Base-by-base conservation (phyloP, 805 yeast species). In the Wickerhamiella azyma region DNA sequence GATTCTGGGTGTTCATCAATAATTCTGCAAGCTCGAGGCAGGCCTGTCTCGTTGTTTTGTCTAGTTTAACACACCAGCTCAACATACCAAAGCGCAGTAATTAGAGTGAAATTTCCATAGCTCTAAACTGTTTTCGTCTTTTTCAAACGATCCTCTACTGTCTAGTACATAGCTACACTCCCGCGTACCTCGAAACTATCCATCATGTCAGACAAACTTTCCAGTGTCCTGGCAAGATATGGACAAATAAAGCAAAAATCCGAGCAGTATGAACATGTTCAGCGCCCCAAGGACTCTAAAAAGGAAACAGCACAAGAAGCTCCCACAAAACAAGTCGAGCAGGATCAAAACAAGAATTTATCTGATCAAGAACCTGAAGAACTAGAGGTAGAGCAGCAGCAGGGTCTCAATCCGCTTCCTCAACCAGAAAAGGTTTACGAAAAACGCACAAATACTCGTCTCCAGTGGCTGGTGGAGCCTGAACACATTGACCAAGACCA, bases 331-430 rank as follows among this genome's bases (percentile, higher is more conserved):
- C 14, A 30, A 16, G 14, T 16, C 11, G 16, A 30, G 14, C n/a
- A 18, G 14, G n/a, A 37, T 8, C 14, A 37, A 2, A 4, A 4
- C 24, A 7, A 21, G 24, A 7, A 21, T 21, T 5, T 5, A 5
- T 21, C 24, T 21, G 24, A 21, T 21, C 24, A 21, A 21, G 24
- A 30, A n/a, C 33, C 33, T 2, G 5, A 30, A 30, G 16, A 30
- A 13, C 16, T 3, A 3, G 33, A 30, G 33, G 14, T n/a, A 30
- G 16, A 30, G 14, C n/a, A 18, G 14, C 17, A 37, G 29, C 14
- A 37, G 2, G 66, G 58, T 8, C 51, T 89, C 36, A 78, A 72
- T 5, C 94, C 95, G 16, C 65, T 89, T 37, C 96, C 97, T 1
- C 95, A 85, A 60, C 94, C 94, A 0, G 77, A 67, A 29, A 63